A percentile compares a stretch with the other conserved stretches of the same genome.
These are phyloP conservation scores for Oxytropis ochrocephala DNA, from an alignment of 306 rosid genomes.

Conservation along the genomic window DNA sequence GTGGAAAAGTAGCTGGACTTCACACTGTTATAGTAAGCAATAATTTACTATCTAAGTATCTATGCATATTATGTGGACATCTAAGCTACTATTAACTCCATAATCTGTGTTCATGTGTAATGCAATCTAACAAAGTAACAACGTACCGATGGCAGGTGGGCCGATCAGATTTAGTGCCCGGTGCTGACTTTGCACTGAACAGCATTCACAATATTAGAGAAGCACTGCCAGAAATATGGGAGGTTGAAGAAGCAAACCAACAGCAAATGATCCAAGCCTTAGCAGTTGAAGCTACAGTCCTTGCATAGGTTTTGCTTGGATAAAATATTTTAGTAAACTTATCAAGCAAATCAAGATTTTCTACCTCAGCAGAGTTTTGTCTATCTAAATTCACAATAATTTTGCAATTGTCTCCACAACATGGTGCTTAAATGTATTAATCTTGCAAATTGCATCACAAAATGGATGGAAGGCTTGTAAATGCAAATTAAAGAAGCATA, in stretches of 20 bases:
- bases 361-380: neutral
- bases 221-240: conserved; percentile 81
- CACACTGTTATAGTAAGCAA: conserved; percentile 69
- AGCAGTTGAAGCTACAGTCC: conserved; percentile 32
- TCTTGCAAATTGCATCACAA: conserved; percentile 11
- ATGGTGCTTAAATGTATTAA: conserved; percentile 16
- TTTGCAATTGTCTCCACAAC: conserved; percentile 1
- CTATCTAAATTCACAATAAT: conserved; percentile 7
- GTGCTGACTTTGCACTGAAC: conserved; percentile 68
- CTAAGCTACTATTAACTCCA: neutral
- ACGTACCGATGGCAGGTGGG: conserved; percentile 57
- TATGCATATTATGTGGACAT: neutral
- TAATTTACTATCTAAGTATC: conserved; percentile 8
- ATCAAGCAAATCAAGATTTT: conserved; percentile 20
- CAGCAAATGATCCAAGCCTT: conserved; percentile 22
- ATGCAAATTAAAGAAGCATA: neutral
- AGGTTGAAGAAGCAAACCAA: conserved; percentile 22
- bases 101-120: neutral
- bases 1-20: conserved; percentile 74
- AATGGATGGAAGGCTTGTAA: conserved; percentile 13
- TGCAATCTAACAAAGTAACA: neutral
- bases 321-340: neutral
- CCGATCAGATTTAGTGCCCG: conserved; percentile 54
- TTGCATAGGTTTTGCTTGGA: conserved; percentile 29
- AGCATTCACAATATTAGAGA: conserved; percentile 87